Evolutionary conservation across 805 yeast species (phyloP), one percentile per base, ranked within the genome.

Genomic region (Ogataea saltuana): DNA sequence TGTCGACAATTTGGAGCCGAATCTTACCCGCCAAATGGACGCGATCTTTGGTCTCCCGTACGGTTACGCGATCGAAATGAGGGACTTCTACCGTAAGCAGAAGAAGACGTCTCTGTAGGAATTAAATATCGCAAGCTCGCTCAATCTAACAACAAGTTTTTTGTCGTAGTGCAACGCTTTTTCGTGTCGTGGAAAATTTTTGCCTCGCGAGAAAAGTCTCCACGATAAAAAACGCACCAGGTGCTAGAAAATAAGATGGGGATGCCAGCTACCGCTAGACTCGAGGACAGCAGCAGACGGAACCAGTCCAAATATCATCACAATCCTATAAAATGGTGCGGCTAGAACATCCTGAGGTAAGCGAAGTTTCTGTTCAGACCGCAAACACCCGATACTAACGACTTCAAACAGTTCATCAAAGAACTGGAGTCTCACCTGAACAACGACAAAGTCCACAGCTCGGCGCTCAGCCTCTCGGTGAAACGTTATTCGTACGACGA

Each of bases 21-120:
- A 60, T 33, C 28, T 38, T 3, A 38, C 74, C 2, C 35, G 27
- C 4, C 59, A 71, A 0, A 50, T 81, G 12, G 78, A 82, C 45
- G 85, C 88, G 1, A 63, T 82, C 0, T 81, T 79, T 53, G 84
- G 83, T 0, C 51, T 82, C 11, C 85, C 87, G 1, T 7, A 39
- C 50, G 40, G 76, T 65, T 1, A 51, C 51, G 60, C 61, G 2
- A 19, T 37, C 13, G 30, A 37, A 12, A 44, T 59, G 48, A 34
- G 35, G 12, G 44, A 45, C 8, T 41, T 43, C 23, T 50, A 34
- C 30, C 30, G 33, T 17, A 4, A 30, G n/a, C n/a, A n/a, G n/a
- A n/a, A n/a, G n/a, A n/a, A n/a, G n/a, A n/a, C n/a, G n/a, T n/a
- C n/a, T n/a, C n/a, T n/a, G n/a, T n/a, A n/a, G n/a, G n/a, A n/a